Conservation (phyloP, 2,329 filamentous ascomycete genomes). For the Aspergillus oerlinghausenensis region DNA sequence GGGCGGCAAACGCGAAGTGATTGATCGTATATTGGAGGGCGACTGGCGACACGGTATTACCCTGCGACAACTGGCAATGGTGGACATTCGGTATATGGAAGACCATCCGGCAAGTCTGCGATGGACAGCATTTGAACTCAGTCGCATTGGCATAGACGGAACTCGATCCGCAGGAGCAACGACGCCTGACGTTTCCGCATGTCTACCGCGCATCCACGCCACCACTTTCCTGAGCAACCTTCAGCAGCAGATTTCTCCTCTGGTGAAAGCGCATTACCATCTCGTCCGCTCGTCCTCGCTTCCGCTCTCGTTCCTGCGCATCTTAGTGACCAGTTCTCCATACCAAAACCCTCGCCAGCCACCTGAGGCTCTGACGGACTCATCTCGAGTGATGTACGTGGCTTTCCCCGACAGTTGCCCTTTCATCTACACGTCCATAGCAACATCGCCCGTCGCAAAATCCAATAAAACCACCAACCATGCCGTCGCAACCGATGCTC, state of each 20-base stretch:
- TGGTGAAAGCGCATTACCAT: conserved; percentile 80
- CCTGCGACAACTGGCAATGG: conserved; percentile 52
- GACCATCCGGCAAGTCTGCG: conserved; percentile 49
- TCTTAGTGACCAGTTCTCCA: conserved; percentile 75
- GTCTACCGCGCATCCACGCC: conserved; percentile 69
- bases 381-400: conserved; percentile 69
- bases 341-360: conserved; percentile 56
- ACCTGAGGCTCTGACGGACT: conserved; percentile 47
- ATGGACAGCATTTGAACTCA: conserved; percentile 52
- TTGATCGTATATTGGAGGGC: conserved; percentile 53
- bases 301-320: conserved; percentile 68
- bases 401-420: conserved; percentile 79
- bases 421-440: conserved; percentile 62
- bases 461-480: conserved; percentile 25
- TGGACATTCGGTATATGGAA: conserved; percentile 51
- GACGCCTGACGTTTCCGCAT: conserved; percentile 30
- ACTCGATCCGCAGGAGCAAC: conserved; percentile 17
- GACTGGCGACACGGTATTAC: conserved; percentile 55
- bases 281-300: conserved; percentile 63
- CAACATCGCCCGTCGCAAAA: conserved; percentile 36
- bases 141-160: conserved; percentile 20
- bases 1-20: conserved; percentile 50
- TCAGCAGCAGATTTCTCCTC: conserved; percentile 67
- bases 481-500: conserved; percentile 46
- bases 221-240: conserved; percentile 74